Base-by-base conservation (phyloP, 495 filamentous ascomycete species). In the Achaetomiella virescens region DNA sequence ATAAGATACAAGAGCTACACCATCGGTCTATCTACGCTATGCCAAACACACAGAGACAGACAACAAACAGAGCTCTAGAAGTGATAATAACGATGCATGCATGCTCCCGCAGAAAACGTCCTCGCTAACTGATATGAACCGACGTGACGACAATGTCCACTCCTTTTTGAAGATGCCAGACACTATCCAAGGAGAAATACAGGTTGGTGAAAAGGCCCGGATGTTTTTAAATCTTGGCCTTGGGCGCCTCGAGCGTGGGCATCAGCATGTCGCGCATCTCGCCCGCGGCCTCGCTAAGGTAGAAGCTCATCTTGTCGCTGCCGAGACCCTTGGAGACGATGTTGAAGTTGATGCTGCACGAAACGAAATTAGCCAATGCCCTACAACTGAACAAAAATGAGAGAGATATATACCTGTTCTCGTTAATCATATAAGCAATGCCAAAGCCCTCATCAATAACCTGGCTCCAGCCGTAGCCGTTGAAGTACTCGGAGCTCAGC, bases 401-500 rank as follows among this genome's bases (percentile, higher is more conserved):
- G 6, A 17, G 9, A 35, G 18, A 12, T n/a, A 71, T 75, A 71
- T 67, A 80, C 78, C 74, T 81, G 71, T 95, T 95, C 80, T 99
- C 93, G 66, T 99, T 99, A 65, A 99, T 97, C 95, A 99, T 99
- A 65, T 99, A 99, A 12, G 95, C 95, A 71, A 99, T 95, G 20
- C 95, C 93, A 70, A 89, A 99, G 15, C 93, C 93, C 36, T 85
- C 89, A 68, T 97, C 92, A 54, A 97, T 87, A 18, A 99, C 95
- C 80, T 99, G 92, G 66, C 89, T 95, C 95, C 95, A 99, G 29
- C 95, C 95, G 75, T 99, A 99, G 15, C 95, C 95, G 68, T 99
- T 97, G 78, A 97, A 99, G 77, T 84, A 95, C 79, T 99, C 95
- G 25, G 85, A 90, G 74, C 86, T 91, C 67, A 99, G 73, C 80